phyloP scores from a whole-genome alignment of 306 rosid species.

The Fragaria nilgerrensis region DNA sequence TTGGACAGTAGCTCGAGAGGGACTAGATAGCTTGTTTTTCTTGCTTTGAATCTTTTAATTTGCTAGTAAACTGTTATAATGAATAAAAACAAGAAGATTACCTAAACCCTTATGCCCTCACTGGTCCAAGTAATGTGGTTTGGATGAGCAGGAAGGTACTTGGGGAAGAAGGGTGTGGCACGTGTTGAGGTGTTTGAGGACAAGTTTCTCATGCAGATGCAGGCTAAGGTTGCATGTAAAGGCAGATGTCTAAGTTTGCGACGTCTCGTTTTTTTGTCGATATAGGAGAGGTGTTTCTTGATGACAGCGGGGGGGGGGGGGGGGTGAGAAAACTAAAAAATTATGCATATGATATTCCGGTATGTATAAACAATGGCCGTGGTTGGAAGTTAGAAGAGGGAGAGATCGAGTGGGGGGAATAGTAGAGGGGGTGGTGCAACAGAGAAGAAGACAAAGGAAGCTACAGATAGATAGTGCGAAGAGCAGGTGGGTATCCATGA shows the following conservation, averaged over 20 bases:
- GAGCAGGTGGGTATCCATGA: slow-evolving; percentile 43
- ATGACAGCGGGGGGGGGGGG: neutral
- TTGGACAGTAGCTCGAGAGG: neutral
- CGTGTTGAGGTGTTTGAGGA: neutral
- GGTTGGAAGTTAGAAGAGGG: slow-evolving; percentile 1
- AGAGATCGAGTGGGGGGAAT: neutral
- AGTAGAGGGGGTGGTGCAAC: neutral
- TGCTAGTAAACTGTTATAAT: neutral
- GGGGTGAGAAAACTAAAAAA: neutral
- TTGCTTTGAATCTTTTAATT: neutral
- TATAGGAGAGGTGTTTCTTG: neutral
- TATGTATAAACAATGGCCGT: neutral
- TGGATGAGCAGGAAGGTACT: neutral
- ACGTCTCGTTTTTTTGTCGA: neutral
- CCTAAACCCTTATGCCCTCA: neutral
- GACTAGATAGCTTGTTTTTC: neutral
- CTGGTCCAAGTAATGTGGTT: neutral
- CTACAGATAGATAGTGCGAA: slow-evolving; percentile 37
- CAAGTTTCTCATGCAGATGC: neutral
- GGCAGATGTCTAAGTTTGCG: neutral
- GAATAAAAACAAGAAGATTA: slow-evolving; percentile 34
- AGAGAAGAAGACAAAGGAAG: slow-evolving; percentile 27
- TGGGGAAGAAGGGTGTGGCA: neutral
- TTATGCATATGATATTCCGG: neutral
- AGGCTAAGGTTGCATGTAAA: neutral